Evolutionary conservation across 208 protist genomes (phyloP), one percentile per base, ranked within the genome.

Genomic region (Crithidia fasciculata): DNA sequence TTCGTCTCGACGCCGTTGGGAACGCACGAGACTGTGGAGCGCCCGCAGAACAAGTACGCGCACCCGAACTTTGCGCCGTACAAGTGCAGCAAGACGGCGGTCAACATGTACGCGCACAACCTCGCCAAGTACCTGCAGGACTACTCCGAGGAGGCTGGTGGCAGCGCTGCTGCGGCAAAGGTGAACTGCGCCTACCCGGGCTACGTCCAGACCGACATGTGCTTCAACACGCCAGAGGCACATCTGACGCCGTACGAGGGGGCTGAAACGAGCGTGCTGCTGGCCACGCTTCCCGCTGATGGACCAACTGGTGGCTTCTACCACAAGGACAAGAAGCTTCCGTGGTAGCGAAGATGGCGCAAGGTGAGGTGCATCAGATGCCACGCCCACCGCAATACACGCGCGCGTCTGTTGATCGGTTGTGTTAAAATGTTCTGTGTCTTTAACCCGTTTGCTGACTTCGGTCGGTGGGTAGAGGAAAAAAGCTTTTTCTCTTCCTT

Each of bases 31-130:
- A 86, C 81, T 16, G 78, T 87, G 57, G 86, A 86, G 36, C 65
- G 71, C 28, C 86, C 86, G 45, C 75, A 85, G 58, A 90, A 88
- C 74, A 82, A 80, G 65, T 88, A 69, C 69, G 83, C 72, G 0
- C 69, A 69, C 44, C 73, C 69, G 12, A 69, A 62, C 60, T 84
- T 66, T 73, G 76, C 57, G 45, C 57, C 86, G 8, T 95, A 95
- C 71, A 91, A 89, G 56, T 76, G 80, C 50, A 86, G 81, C 45
- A 95, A 95, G 77, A 74, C 88, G 9, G 85, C 90, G 43, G 66
- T 93, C 52, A 93, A 93, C 80, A 91, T 93, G 87, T 95, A 95
- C 78, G 90, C 86, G 6, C 81, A 86, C 72, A 90, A 93, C 78
- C 85, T 95, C 45, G 90, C 90, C 45, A 76, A 88, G 61, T 87